Base-by-base conservation (phyloP, 345 rosid species). In the Eucalyptus marginata region DNA sequence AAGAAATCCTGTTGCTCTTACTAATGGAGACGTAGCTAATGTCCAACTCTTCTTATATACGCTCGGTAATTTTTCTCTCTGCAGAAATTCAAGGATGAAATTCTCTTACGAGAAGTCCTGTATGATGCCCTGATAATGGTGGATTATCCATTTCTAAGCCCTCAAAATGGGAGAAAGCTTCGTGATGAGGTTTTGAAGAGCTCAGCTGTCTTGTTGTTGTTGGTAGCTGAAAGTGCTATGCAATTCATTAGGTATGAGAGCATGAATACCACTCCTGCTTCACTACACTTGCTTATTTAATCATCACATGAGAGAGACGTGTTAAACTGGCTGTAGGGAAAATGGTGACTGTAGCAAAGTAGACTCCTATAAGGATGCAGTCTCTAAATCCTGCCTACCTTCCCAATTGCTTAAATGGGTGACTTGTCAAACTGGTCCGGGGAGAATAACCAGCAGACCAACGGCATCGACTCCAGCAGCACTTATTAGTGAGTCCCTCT, bases 41-140 rank as follows among this genome's bases (percentile, higher is more conserved):
- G 18, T 51, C 87, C 44, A 10, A 62, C 40, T 56, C 52, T 46
- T 86, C 59, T 51, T 86, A 33, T 86, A 31, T 51, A 86, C 10
- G 15, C 43, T 49, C 31, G 46, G 43, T 44, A 44, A n/a, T 85
- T 62, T 89, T 86, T 89, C 83, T 89, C 88, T 88, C 87, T 85
- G 10, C 94, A 96, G 99, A 94, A 89, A 90, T 90, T 91, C 52
- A 92, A 92, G 91, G 95, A 95, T 87, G 97, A 93, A 91, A 90
- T 92, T 54, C 50, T 86, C 88, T 88, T 95, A 85, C 92, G 89
- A 52, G 91, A 93, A 90, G 91, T 92, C 85, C 71, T 96, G 54
- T 91, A 89, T 88, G 95, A 96, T 89, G 91, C 92, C 88, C 94
- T 93, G 89, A 92, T 94, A 62, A 91, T 59, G 46, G 93, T 76